These are phyloP conservation scores for Candida dubliniensis DNA, from an alignment of 1,139 yeast genomes.

Conservation along the genomic window DNA sequence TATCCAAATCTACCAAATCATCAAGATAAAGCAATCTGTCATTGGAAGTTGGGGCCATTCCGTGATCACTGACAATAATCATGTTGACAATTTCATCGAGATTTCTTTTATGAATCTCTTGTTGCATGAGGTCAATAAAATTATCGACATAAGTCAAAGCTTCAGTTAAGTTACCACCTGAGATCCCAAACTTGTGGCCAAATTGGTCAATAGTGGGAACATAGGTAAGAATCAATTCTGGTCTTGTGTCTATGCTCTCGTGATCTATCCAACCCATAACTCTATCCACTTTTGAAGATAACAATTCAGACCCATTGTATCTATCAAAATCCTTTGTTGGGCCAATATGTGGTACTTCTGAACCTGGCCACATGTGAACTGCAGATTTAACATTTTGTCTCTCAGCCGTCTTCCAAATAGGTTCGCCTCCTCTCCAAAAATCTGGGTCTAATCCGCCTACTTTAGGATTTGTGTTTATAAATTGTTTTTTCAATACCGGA, in stretches of 20 bases:
- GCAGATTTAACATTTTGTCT: constrained; percentile 67
- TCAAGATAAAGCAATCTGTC: constrained; percentile 66
- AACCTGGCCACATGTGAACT: constrained; percentile 97
- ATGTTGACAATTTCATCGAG: constrained; percentile 67
- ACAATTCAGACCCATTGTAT: constrained; percentile 63
- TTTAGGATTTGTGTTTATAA: constrained; percentile 62
- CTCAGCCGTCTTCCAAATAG: constrained; percentile 79
- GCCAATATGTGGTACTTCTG: constrained; percentile 64
- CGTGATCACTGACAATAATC: constrained; percentile 84
- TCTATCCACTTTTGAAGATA: constrained; percentile 55
- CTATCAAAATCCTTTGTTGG: constrained; percentile 54
- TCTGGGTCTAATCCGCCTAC: constrained; percentile 56
- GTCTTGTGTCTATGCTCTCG: constrained; percentile 49
- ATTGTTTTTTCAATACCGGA: constrained; percentile 52
- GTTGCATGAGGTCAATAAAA: constrained; percentile 51
- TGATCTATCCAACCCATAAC: constrained; percentile 68
- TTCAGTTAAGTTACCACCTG: constrained; percentile 54
- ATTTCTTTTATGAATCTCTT: constrained; percentile 53
- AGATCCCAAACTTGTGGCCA: constrained; percentile 73
- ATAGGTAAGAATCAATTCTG: constrained; percentile 77
- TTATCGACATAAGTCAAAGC: constrained; percentile 66
- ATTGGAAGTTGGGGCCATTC: constrained; percentile 86
- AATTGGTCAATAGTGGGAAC: constrained; percentile 77
- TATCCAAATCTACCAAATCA: constrained; percentile 56
- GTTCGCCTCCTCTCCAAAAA: constrained; percentile 87